Base-by-base conservation (phyloP, 495 filamentous ascomycete genomes). In the Hyaloscypha variabilis region DNA sequence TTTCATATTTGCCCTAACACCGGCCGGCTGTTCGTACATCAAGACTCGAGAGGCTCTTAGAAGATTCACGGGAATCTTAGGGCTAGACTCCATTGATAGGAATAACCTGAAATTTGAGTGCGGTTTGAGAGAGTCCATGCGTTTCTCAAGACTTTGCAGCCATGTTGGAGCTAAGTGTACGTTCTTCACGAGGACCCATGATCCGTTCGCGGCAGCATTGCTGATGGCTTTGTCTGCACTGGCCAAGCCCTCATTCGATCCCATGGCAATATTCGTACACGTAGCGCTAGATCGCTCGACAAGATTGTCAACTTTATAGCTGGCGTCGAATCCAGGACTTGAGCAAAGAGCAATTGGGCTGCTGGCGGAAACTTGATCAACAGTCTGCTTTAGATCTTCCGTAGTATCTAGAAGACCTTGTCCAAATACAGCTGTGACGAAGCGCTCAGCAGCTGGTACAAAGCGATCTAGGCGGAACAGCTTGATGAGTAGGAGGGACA, bases 151-250 rank as follows among this genome's bases (percentile, higher is more conserved):
- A 69, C 92, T 95, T 74, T 98, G 95, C 24, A 99, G 82, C 96
- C 96, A 99, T 31, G 89, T 89, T 2, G 94, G 93, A 30, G 94
- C 93, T 63, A 99, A 85, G 76, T 99, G 95, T 34, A 99, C 95
- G 81, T 99, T 99, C 87, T 99, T 99, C 81, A 99, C 86, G 6
- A 98, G 83, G 23, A 99, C 96, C 95, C 95, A 99, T 34, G 88
- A 93, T 64, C 95, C 95, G 3, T 90, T 90, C 58, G 94, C 91
- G 8, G 96, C 94, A 19, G 95, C 95, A 73, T 92, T 94, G 81
- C 85, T 90, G 73, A 99, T 92, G 25, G 95, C 95, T 76, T 97
- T 96, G 79, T 98, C 96, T 31, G 95, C 95, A 62, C 87, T 94
- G 66, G 93, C 87, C 17, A 94, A 80, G 73, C 93, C 91, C 79